phyloP scores from a whole-genome alignment of 768 basidiomycete species.

The Xerocomellus chrysenteron region DNA sequence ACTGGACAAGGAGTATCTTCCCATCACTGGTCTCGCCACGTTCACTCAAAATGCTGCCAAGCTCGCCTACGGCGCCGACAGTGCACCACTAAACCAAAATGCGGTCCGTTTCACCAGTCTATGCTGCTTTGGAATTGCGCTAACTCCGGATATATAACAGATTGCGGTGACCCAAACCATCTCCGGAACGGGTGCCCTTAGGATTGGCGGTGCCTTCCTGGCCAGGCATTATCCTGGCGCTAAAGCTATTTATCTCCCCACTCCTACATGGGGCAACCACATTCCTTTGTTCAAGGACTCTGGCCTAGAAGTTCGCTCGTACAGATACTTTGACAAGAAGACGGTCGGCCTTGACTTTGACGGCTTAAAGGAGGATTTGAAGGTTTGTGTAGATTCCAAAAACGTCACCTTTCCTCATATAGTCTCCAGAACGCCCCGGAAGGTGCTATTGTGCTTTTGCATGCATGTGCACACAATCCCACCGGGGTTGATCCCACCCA shows the following conservation, averaged over 20 bases:
- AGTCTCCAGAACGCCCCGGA: conserved; percentile 60
- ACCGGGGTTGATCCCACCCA: conserved; percentile 94
- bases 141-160: conserved; percentile 37
- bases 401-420: conserved; percentile 12
- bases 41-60: conserved; percentile 87
- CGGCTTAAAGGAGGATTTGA: conserved; percentile 84
- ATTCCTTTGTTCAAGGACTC: conserved; percentile 91
- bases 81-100: conserved; percentile 65
- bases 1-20: conserved; percentile 93
- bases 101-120: conserved; percentile 51
- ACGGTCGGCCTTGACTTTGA: conserved; percentile 92
- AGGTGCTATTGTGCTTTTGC: conserved; percentile 82
- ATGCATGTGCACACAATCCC: conserved; percentile 99
- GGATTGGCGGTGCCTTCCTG: conserved; percentile 92
- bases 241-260: conserved; percentile 87
- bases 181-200: conserved; percentile 96
- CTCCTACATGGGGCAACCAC: conserved; percentile 98
- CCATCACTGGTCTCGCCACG: conserved; percentile 86
- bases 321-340: conserved; percentile 92
- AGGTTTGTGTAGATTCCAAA: conserved; percentile 46
- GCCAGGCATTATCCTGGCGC: conserved; percentile 84
- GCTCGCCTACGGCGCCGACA: conserved; percentile 88
- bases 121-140: not conserved
- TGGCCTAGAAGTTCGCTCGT: conserved; percentile 87
- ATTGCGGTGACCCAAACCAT: conserved; percentile 90